Base-by-base conservation (phyloP, 2,329 filamentous ascomycete genomes). In the Diaporthe citrichinensis region DNA sequence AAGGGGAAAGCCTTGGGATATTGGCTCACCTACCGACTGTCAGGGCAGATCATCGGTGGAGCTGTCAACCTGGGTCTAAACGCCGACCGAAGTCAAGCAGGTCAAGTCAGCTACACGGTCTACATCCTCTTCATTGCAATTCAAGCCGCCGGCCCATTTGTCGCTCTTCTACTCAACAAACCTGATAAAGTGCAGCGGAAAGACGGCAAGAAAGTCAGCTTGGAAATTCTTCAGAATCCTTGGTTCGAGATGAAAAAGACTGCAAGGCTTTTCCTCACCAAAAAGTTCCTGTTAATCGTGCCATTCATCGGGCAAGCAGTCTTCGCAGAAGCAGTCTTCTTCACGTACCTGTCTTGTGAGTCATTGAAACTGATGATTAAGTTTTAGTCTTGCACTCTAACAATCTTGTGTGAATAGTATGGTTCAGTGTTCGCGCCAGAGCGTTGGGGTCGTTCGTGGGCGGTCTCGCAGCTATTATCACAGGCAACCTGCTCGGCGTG, bases 51-150 rank as follows among this genome's bases (percentile, higher is more conserved):
- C 20, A 83, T 95, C 0, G 93, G 93, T 2, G 93, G 93, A 15
- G 92, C 92, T 0, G 92, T 95, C 80, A 94, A 94, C 65, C 84
- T 95, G 0, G 92, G 92, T 0, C 82, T 95, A 15, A 94, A 95
- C 78, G 87, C 86, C 0, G 80, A 91, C 51, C 85, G 88, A 0
- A 85, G 88, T 76, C 80, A 88, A 71, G 90, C 90, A 0, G 93
- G 93, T 0, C 89, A 91, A 65, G 92, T 95, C 0, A 93, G 91
- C 0, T 94, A 94, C 77, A 89, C 88, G 0, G 93, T 95, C 0
- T 95, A 91, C 77, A 83, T 93, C 14, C 82, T 94, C 28, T 95
- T 95, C 79, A 94, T 95, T 74, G 92, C 90, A 0, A 83, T 95
- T 0, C 94, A 95, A 80, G 91, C 90, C 0, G 78, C 88, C 0